These are phyloP conservation scores for Xerocomellus chrysenteron DNA, from an alignment of 768 basidiomycete genomes.

Conservation along the genomic window DNA sequence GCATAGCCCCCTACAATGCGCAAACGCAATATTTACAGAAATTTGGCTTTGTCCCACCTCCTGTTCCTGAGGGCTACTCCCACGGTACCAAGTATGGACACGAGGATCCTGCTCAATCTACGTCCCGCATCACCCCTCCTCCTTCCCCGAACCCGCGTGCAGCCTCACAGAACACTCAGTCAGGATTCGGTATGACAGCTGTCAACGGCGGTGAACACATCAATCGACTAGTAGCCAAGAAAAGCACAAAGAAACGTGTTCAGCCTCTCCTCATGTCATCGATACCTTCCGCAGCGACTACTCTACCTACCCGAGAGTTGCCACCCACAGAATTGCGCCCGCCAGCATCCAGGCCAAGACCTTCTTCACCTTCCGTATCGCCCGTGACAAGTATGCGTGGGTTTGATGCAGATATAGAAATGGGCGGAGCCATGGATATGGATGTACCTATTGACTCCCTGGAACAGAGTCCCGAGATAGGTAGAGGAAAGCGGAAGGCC, in stretches of 20 bases:
- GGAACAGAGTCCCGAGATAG: constrained; percentile 41
- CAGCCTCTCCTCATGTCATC: constrained; percentile 42
- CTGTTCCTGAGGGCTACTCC: constrained; percentile 70
- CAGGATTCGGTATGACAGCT: constrained; percentile 41
- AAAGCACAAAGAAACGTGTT: constrained; percentile 68
- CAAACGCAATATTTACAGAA: constrained; percentile 81
- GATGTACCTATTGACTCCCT: constrained; percentile 56
- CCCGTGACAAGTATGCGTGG: constrained; percentile 51
- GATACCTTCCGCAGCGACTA: constrained; percentile 37
- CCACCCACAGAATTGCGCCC: constrained; percentile 15
- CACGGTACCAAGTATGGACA: constrained; percentile 39
- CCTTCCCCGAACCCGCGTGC: constrained; percentile 42
- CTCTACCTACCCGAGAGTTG: constrained; percentile 11
- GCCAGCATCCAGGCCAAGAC: constrained; percentile 26
- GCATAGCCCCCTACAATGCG: constrained; percentile 69
- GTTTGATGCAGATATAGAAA: constrained; percentile 42
- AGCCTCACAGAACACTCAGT: constrained; percentile 34
- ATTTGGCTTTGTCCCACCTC: constrained; percentile 70
- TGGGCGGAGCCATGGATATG: constrained; percentile 50
- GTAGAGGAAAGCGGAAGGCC: constrained; percentile 54
- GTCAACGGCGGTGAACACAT: constrained; percentile 56
- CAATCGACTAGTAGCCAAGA: constrained; percentile 74
- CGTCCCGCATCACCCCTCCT: constrained; percentile 45
- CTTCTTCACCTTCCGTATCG: constrained; percentile 37
- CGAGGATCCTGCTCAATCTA: constrained; percentile 18